These are phyloP conservation scores for Epichloe bromicola DNA, from an alignment of 2,329 filamentous ascomycete genomes.

Conservation along the genomic window DNA sequence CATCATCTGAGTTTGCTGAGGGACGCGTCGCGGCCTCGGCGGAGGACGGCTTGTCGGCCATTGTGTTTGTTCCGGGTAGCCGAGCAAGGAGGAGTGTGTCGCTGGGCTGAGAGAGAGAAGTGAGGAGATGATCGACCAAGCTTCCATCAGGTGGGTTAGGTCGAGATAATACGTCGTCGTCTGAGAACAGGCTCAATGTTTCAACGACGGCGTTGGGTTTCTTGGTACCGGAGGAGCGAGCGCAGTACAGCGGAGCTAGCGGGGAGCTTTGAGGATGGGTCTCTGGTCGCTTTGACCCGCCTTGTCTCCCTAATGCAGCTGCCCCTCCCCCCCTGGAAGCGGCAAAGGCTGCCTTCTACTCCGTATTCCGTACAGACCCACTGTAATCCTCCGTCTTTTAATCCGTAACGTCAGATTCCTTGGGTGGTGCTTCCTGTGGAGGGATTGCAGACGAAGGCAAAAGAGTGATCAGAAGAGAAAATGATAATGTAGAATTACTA, in stretches of 20 bases:
- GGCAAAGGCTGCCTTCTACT: too few relatives aligned
- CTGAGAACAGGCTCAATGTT: not conserved
- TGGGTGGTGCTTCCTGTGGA: too few relatives aligned
- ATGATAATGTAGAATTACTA: too few relatives aligned
- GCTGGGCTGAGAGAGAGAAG: not conserved
- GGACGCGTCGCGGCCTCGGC: not conserved
- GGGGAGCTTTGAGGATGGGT: not conserved
- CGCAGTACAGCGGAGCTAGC: too few relatives aligned
- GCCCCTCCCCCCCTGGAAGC: too few relatives aligned
- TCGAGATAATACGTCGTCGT: not conserved
- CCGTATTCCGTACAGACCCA: too few relatives aligned
- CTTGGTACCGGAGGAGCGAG: not conserved
- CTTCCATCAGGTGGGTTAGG: not conserved
- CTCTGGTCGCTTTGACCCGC: not conserved
- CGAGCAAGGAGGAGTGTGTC: too few relatives aligned
- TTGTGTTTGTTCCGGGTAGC: not conserved
- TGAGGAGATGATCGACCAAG: not conserved
- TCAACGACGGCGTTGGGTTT: not conserved
- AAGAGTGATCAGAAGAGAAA: too few relatives aligned
- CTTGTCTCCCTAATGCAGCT: not conserved
- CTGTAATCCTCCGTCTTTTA: too few relatives aligned
- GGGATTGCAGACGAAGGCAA: too few relatives aligned
- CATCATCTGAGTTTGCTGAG: conserved; percentile 1
- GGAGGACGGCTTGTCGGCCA: not conserved
- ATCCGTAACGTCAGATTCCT: too few relatives aligned